Evolutionary conservation across 441 rosid species (phyloP), one percentile per base, ranked within the genome.

Genomic region (Adansonia gregorii): DNA sequence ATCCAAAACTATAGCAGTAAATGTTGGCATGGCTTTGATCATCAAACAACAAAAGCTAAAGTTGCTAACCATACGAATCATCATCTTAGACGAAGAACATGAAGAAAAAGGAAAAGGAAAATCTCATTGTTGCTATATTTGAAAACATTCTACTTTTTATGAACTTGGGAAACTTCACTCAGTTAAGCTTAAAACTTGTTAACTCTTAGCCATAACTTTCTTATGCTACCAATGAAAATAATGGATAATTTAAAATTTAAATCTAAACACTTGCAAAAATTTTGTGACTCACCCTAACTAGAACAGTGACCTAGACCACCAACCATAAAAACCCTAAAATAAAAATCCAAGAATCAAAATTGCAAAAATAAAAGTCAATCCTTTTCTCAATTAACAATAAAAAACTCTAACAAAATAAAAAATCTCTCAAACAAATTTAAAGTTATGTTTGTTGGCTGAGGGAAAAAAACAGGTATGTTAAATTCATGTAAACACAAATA

Each of bases 21-120:
- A 97, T 2, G 94, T 86, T 76, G 98, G 98, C 98, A 94, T 94
- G 86, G 86, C 87, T 93, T 86, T 93, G 94, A 82, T 67, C 74
- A 84, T 69, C 64, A 74, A 68, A 72, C 60, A 75, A 75, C 24
- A 12, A 63, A 69, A 20, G 27, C 10, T 49, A 12, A 73, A 48
- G 48, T 41, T 39, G 73, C n/a, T 24, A 56, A 73, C 52, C 39
- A 10, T 31, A 43, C 19, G 0, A 15, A 2, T 11, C 39, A 46
- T 15, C 65, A 41, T 39, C 22, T 39, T 8, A 63, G 4, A 4
- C 60, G 22, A 55, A 20, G 12, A 11, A 12, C 66, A 19, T 58
- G n/a, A 41, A 55, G 31, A 41, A 20, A 19, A 58, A 20, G 17
- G 49, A 73, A 35, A 22, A 45, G 12, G 55, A 67, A 43, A 46